These are phyloP conservation scores for Pseudovirgaria hyperparasitica DNA, from an alignment of 2,329 filamentous ascomycete genomes.

Conservation along the genomic window DNA sequence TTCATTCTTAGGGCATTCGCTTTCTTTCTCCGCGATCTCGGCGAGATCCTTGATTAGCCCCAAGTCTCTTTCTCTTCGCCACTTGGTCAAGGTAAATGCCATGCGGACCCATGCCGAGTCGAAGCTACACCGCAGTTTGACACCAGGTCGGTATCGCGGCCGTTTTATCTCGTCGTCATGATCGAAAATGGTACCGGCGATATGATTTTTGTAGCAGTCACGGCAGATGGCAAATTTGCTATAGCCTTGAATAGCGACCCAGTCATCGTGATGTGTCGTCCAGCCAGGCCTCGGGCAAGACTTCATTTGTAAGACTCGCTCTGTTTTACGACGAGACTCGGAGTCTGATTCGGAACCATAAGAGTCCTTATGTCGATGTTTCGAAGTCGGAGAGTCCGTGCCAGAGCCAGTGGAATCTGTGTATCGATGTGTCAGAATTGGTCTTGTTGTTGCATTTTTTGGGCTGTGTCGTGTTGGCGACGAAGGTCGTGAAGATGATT, in stretches of 20 bases:
- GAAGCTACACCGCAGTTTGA: slow-evolving; percentile 70
- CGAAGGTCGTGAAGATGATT: too few relatives aligned
- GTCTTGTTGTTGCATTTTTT: too few relatives aligned
- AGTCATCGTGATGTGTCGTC: slow-evolving; percentile 56
- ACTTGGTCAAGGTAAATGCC: slow-evolving; percentile 68
- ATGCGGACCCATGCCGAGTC: slow-evolving; percentile 72
- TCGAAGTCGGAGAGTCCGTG: too few relatives aligned
- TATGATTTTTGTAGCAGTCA: slow-evolving; percentile 60
- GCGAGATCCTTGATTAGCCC: slow-evolving; percentile 58
- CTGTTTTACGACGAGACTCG: slow-evolving; percentile 1
- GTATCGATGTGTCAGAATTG: too few relatives aligned
- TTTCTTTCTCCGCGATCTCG: slow-evolving; percentile 42
- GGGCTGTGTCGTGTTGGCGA: too few relatives aligned
- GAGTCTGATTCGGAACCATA: too few relatives aligned
- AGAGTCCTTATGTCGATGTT: slow-evolving; percentile 1
- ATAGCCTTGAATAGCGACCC: slow-evolving; percentile 63
- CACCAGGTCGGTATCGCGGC: slow-evolving; percentile 42
- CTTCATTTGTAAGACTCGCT: too few relatives aligned
- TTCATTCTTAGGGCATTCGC: slow-evolving; percentile 45
- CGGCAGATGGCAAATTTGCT: slow-evolving; percentile 72
- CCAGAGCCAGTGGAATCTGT: neutral
- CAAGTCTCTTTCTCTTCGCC: slow-evolving; percentile 53
- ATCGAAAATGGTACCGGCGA: slow-evolving; percentile 54
- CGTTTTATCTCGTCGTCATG: slow-evolving; percentile 52
- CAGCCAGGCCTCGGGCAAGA: slow-evolving; percentile 56